Evolutionary conservation across 768 basidiomycete species (phyloP).

Genomic region (Asterophora parasitica): DNA sequence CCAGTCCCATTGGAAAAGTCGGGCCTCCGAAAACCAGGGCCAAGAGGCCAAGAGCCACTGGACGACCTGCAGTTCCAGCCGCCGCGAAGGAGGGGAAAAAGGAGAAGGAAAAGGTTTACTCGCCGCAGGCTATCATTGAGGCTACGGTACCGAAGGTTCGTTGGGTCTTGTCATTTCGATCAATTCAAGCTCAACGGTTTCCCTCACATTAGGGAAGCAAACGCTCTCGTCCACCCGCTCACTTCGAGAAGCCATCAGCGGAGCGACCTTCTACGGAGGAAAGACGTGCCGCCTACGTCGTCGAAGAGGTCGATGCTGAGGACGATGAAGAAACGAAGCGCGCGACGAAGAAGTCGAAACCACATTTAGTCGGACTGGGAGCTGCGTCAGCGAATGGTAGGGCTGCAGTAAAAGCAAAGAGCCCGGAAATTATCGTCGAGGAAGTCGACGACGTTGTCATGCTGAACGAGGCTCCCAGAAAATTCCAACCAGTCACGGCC

Average conservation of each 20-base stretch:
- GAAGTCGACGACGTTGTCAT: conserved; percentile 28
- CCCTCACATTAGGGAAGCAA: conserved; percentile 58
- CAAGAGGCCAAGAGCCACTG: conserved; percentile 40
- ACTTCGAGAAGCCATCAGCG: conserved; percentile 36
- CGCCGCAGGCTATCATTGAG: conserved; percentile 69
- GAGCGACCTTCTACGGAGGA: conserved; percentile 1
- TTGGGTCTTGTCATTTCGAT: conserved; percentile 3
- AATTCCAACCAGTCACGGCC: conserved; percentile 10
- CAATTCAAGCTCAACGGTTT: conserved; percentile 6
- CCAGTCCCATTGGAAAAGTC: conserved; percentile 55
- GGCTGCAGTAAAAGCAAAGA: conserved; percentile 7
- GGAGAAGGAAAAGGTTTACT: conserved; percentile 30
- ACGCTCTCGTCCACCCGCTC: conserved; percentile 66
- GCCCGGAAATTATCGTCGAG: conserved; percentile 26
- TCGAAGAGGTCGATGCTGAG: conserved; percentile 35
- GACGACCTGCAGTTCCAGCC: conserved; percentile 30
- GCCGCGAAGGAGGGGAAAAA: conserved; percentile 23
- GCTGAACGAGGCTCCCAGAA: conserved; percentile 7
- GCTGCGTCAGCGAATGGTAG: conserved; percentile 4
- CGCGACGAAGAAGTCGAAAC: conserved; percentile 47
- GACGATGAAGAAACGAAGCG: conserved; percentile 35
- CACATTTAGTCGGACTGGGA: conserved; percentile 22
- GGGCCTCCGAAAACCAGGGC: conserved; percentile 34
- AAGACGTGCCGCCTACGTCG: conserved; percentile 17
- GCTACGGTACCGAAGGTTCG: conserved; percentile 71